Evolutionary conservation across 192 early-diverging fungal species (phyloP), one percentile per base, ranked within the genome.

Genomic region (Backusella luteola): DNA sequence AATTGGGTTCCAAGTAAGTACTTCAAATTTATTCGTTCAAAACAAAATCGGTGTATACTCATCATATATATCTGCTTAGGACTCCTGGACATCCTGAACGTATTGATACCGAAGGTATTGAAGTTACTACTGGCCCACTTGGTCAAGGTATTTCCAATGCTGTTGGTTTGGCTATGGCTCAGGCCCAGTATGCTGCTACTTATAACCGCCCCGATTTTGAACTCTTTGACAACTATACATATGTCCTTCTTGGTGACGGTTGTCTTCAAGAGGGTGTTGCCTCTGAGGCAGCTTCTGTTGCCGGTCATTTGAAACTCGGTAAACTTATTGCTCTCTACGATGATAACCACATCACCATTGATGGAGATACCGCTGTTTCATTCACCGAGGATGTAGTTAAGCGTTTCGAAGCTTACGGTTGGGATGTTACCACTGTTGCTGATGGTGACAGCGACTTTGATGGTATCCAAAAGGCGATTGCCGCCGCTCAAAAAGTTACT

Each of bases 231-330:
- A 97, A 97, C 89, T 83, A 92, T 75, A 94, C 93, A 34, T 98
- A 90, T 53, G 84, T 88, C 34, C 91, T 99, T 74, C 76, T 89
- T 35, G 98, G 98, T 75, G 98, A 99, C 81, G 98, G 98, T 70
- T 99, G 98, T 87, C 81, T 99, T 69, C 98, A 99, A 86, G 98
- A 99, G 85, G 98, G 98, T 89, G 94, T 99, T 49, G 85, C 93
- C 34, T 90, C 93, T 26, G 98, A 99, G 84, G 93, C 98, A 32
- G 87, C 87, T 67, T 78, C 77, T 14, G 19, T 73, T 67, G 80
- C 80, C 67, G 80, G 80, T 56, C 95, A 98, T 71, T 84, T 94
- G 78, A 83, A 97, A 85, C 88, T 99, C 29, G 96, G 97, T 78
- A 97, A 97, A 79, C 88, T 99, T 63, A 96, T 98, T 79, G 92